Base-by-base conservation (phyloP, 306 rosid genomes). In the Castanea mollissima region DNA sequence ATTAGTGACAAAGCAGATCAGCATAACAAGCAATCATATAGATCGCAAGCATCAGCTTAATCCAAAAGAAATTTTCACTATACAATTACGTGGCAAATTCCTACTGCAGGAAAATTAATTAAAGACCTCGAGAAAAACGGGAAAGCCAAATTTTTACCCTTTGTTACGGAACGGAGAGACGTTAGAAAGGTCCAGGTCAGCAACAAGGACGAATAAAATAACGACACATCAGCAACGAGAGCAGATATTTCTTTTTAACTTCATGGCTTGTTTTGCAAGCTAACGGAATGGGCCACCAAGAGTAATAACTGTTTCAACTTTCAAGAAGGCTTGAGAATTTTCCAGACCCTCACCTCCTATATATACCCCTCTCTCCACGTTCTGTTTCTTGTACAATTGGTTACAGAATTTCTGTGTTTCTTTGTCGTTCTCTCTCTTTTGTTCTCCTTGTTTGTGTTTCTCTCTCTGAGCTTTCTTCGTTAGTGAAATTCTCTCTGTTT, bases 301-400 rank as follows among this genome's bases (percentile, higher is more conserved):
- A 29, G 55, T 7, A 64, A 64, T 12, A 2, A 0, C 34, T 25
- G 44, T 35, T 19, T 19, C 23, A 18, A 41, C 25, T 35, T 19
- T 13, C 23, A 18, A 41, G 35, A 20, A 70, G 56, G 58, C 52
- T 2, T 5, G 25, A 15, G 90, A 82, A 88, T 71, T 32, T 83
- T 85, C 89, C 74, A 75, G 88, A 87, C 32, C 60, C 73, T 67
- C 82, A 54, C 27, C 55, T 31, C 35, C 59, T 38, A 38, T 71
- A 78, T 74, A 81, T 62, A 18, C 3, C 12, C 7, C 74, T 62
- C 14, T 20, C 68, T 11, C 20, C 5, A 0, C 1, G 27, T 25
- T 25, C 27, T 25, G 27, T 0, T 0, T 5, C 59, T 0, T 18
- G 0, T 1, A 13, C n/a, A 2, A 0, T 11, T 6, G 7, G 44